Conservation (phyloP, 352 stramenopile species). For the Pilasporangium apinafurcum region DNA sequence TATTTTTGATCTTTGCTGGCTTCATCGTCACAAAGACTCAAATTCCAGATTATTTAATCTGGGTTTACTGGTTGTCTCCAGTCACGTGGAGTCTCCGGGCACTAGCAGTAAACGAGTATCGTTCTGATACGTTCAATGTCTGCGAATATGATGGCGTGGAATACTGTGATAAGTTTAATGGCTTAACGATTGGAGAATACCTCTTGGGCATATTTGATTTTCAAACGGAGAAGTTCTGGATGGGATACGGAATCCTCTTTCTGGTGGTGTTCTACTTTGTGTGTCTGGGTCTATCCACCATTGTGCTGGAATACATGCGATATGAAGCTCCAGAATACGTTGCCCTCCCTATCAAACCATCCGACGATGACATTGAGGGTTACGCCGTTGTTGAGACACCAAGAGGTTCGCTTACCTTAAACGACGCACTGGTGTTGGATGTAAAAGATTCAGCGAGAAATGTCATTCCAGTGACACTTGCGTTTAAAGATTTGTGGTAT, state of each 20-base stretch:
- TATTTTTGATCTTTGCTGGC: conserved; percentile 39
- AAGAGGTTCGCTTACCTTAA: background rate
- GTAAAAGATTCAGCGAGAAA: conserved; percentile 12
- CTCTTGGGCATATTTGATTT: conserved; percentile 19
- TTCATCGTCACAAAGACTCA: conserved; percentile 47
- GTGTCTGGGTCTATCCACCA: too few species aligned
- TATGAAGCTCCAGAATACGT: conserved; percentile 17
- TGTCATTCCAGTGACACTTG: conserved; percentile 22
- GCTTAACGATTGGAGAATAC: conserved; percentile 29
- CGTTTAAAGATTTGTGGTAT: conserved; percentile 39
- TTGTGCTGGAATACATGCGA: conserved; percentile 28
- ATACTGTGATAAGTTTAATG: conserved; percentile 18
- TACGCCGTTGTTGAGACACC: background rate
- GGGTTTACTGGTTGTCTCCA: conserved; percentile 58
- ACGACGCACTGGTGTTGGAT: conserved; percentile 4
- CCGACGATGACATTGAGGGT: conserved; percentile 2
- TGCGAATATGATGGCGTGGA: conserved; percentile 27
- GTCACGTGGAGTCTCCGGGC: conserved; percentile 34
- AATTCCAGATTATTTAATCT: conserved; percentile 43
- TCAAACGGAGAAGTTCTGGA: too few species aligned
- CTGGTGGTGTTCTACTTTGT: conserved; percentile 11
- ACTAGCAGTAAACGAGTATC: conserved; percentile 36
- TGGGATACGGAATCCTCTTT: conserved; percentile 13
- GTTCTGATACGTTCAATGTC: conserved; percentile 15
- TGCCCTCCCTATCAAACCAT: conserved; percentile 9